A percentile compares a stretch with the other conserved stretches of the same genome.
Evolutionary conservation across 148 eudicot genomes (phyloP).

Genomic region (Rheum nobile): DNA sequence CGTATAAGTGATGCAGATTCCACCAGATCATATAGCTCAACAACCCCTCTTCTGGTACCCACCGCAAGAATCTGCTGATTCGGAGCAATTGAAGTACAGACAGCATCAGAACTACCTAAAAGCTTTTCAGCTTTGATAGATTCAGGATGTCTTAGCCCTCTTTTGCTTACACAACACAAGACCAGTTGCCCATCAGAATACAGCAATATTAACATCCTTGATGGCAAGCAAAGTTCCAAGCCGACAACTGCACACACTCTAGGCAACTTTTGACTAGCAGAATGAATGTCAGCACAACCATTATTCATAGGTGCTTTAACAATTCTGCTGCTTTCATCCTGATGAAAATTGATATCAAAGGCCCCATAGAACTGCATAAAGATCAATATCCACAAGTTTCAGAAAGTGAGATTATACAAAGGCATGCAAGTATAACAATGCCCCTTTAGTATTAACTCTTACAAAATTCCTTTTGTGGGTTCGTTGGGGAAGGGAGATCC

Average conservation of each 20-base stretch:
- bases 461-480: neutral
- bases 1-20: slow-evolving; percentile 64
- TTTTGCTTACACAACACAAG: slow-evolving; percentile 71
- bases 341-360: slow-evolving; percentile 37
- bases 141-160: slow-evolving; percentile 69
- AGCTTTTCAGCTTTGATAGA: slow-evolving; percentile 59
- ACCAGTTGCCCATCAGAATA: slow-evolving; percentile 68
- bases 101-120: slow-evolving; percentile 67
- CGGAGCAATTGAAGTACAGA: slow-evolving; percentile 69
- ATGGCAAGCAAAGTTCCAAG: slow-evolving; percentile 50
- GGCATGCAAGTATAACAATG: neutral
- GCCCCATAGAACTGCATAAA: slow-evolving; percentile 78
- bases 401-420: neutral
- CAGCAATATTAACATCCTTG: slow-evolving; percentile 55
- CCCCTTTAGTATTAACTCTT: neutral
- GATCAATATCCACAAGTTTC: neutral
- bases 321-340: slow-evolving; percentile 29
- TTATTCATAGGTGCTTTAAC: slow-evolving; percentile 31
- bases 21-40: slow-evolving; percentile 73
- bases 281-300: slow-evolving; percentile 39
- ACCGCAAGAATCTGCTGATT: slow-evolving; percentile 88
- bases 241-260: slow-evolving; percentile 37
- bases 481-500: neutral
- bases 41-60: slow-evolving; percentile 76
- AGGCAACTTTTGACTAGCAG: slow-evolving; percentile 25